Percentiles rank a stretch among this genome's conserved stretches.
Evolutionary conservation across 352 stramenopile genomes (phyloP).

Genomic region (Pythium guiyangense): DNA sequence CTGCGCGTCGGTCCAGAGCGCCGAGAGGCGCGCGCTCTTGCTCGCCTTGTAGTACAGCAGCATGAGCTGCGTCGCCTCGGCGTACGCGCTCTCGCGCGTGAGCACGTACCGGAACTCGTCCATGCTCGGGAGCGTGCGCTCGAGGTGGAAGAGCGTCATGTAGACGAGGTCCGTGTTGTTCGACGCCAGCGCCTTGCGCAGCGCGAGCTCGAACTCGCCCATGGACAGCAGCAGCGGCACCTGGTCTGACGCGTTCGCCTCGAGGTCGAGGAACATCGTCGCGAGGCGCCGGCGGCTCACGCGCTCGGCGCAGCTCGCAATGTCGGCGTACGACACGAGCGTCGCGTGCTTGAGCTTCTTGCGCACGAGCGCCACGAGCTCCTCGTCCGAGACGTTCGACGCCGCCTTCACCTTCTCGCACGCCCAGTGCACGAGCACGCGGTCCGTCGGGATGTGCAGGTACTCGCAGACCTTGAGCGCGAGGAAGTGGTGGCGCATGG

Average conservation of each 20-base stretch:
- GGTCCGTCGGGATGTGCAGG: constrained; percentile 82
- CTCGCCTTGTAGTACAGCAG: constrained; percentile 72
- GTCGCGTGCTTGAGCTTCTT: constrained; percentile 82
- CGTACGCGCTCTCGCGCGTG: constrained; percentile 64
- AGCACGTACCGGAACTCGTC: constrained; percentile 80
- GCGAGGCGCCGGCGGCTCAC: constrained; percentile 79
- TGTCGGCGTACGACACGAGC: constrained; percentile 78
- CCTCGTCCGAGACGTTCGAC: constrained; percentile 60
- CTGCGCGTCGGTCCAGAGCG: constrained; percentile 57
- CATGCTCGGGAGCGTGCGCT: constrained; percentile 73
- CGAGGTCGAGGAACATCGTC: constrained; percentile 88
- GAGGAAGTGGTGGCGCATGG: constrained; percentile 84
- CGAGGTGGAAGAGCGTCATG: constrained; percentile 86
- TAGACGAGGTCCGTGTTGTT: constrained; percentile 89
- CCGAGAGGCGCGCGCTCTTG: constrained; percentile 51
- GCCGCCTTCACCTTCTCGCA: constrained; percentile 86
- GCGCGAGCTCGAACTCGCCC: constrained; percentile 87
- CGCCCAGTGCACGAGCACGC: constrained; percentile 88
- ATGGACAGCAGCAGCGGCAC: constrained; percentile 88
- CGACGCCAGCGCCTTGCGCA: constrained; percentile 86
- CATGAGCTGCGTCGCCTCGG: constrained; percentile 72
- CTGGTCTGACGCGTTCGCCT: constrained; percentile 84
- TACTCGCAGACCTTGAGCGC: constrained; percentile 91
- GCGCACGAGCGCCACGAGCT: constrained; percentile 77
- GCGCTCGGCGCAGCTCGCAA: constrained; percentile 75